Evolutionary conservation across 2,329 filamentous ascomycete species (phyloP), one percentile per base, ranked within the genome.

Genomic region (Alternaria tenuissima): DNA sequence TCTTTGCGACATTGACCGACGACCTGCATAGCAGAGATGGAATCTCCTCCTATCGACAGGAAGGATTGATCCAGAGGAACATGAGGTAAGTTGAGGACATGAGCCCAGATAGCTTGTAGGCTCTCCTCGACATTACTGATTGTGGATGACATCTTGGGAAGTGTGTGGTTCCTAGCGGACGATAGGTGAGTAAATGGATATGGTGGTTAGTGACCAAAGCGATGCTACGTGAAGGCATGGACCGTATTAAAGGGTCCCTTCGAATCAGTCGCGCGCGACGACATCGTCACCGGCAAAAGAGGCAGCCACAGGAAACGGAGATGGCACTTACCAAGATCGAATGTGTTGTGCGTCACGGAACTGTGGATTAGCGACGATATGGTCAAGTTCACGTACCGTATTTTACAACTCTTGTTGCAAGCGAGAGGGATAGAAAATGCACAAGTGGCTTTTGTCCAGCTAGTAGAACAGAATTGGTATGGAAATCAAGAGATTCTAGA

Each of bases 11-110:
- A 83, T 36, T 81, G 75, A 3, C 80, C 80, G 58, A 82, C 78
- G 39, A 82, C 82, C 48, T 82, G 82, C 79, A 85, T 84, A 0
- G 83, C 82, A 41, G 82, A 82, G 55, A 84, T 83, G 0, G 81
- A 83, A 57, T 84, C 82, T 52, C 82, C 82, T 34, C 82, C 82
- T 2, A 83, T 64, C 11, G 76, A 79, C 4, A 84, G 64, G 61
- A 84, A 84, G 1, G 75, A 62, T 11, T 71, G 68, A 39, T 75
- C 69, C 14, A 75, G 60, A 7, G 68, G 38, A 36, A 77, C 67
- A 59, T 73, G 66, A 1, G 70, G 64, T 20, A 76, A 54, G 49
- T 76, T 76, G 32, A 77, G 51, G 12, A 76, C 73, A 53, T 72
- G 71, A 22, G 74, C 68, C 72, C 72, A 75, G 26, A 75, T 62